These are phyloP conservation scores for Phylloporus arenicola DNA, from an alignment of 768 basidiomycete genomes.

Conservation along the genomic window DNA sequence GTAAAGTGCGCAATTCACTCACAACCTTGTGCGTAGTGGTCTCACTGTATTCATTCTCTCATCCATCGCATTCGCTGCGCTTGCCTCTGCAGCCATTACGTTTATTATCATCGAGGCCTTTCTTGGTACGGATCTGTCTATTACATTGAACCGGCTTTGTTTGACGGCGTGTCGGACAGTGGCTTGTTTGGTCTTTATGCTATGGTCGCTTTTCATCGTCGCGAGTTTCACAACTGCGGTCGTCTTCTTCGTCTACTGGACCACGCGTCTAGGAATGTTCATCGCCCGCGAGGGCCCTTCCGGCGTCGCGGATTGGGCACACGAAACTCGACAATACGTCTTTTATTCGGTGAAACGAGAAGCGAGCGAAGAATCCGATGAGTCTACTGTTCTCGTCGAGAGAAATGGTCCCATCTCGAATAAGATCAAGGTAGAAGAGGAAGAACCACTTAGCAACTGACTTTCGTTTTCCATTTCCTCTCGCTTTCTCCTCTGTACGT, in stretches of 20 bases:
- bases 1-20: constrained; percentile 6
- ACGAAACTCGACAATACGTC: constrained; percentile 24
- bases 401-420: constrained; percentile 14
- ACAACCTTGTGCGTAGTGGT: constrained; percentile 14
- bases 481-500: background rate
- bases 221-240: constrained; percentile 32
- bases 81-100: constrained; percentile 30
- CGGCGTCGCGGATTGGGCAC: constrained; percentile 27
- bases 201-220: constrained; percentile 30
- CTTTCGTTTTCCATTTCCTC: background rate
- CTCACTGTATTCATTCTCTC: constrained; percentile 34
- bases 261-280: constrained; percentile 31
- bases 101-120: constrained; percentile 28
- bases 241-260: constrained; percentile 29
- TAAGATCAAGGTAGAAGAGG: constrained; percentile 21
- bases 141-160: background rate
- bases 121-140: constrained; percentile 20
- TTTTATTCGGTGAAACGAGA: constrained; percentile 12
- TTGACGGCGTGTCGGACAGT: constrained; percentile 21
- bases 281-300: constrained; percentile 32
- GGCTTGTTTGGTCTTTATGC: constrained; percentile 28
- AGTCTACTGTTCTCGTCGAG: constrained; percentile 21
- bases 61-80: constrained; percentile 34
- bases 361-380: constrained; percentile 22
- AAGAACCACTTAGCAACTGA: constrained; percentile 1